Evolutionary conservation across 495 filamentous ascomycete species (phyloP).

Genomic region (Staphylotrichum tortipilum): DNA sequence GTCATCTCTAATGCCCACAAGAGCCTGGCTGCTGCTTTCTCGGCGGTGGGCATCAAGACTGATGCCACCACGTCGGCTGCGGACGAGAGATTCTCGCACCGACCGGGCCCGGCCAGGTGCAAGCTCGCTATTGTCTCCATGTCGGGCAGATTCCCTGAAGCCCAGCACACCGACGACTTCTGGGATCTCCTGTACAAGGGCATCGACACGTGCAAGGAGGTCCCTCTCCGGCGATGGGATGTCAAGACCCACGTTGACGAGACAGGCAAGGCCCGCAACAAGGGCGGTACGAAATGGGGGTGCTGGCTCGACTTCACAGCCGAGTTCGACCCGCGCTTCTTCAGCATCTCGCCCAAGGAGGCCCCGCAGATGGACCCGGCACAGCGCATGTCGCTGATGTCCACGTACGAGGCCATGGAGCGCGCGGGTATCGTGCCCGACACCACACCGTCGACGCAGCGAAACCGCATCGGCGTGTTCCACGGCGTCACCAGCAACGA

Average conservation of each 20-base stretch:
- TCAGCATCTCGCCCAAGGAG: conserved; percentile 87
- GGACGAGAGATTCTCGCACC: not conserved
- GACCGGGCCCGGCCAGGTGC: conserved; percentile 10
- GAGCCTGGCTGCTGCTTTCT: not conserved
- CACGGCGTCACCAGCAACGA: conserved; percentile 83
- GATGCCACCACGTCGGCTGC: conserved; percentile 22
- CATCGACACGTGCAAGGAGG: conserved; percentile 40
- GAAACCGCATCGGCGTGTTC: conserved; percentile 77
- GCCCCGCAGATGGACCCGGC: conserved; percentile 78
- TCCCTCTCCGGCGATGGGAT: conserved; percentile 64
- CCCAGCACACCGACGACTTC: conserved; percentile 48
- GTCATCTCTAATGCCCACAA: not conserved
- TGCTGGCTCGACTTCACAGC: conserved; percentile 76
- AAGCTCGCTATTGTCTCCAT: conserved; percentile 61
- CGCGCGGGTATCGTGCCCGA: conserved; percentile 77
- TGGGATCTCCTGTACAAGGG: conserved; percentile 62
- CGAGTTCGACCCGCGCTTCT: conserved; percentile 72
- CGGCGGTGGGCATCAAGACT: conserved; percentile 1
- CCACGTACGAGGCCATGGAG: conserved; percentile 80
- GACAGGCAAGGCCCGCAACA: conserved; percentile 63
- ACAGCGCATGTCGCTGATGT: conserved; percentile 68
- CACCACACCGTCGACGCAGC: conserved; percentile 66
- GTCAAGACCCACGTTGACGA: conserved; percentile 65
- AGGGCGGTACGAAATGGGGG: conserved; percentile 65
- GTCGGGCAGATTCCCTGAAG: conserved; percentile 60